A percentile compares a stretch with the other conserved stretches of the same genome.
phyloP scores from a whole-genome alignment of 192 early-diverging fungal genomes.

The Rhizophagus clarus region DNA sequence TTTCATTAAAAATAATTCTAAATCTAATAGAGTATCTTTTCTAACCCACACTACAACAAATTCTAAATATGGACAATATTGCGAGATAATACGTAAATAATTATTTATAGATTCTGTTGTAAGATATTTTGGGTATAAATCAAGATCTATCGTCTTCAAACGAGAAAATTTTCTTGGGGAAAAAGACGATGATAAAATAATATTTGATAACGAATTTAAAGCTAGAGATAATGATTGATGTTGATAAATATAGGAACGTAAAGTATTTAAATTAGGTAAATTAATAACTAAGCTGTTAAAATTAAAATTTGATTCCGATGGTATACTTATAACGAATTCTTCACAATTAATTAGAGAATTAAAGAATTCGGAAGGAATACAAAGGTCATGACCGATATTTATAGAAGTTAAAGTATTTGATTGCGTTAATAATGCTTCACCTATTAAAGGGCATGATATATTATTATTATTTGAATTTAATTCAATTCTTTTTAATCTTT shows the following conservation, averaged over 20 bases:
- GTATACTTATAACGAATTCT: neutral
- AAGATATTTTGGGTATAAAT: neutral
- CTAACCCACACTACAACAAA: neutral
- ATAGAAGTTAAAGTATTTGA: neutral
- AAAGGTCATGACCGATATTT: neutral
- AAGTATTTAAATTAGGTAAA: neutral
- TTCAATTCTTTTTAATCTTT: neutral
- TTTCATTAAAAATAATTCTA: neutral
- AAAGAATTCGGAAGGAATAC: neutral
- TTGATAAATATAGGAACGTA: neutral
- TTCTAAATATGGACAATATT: neutral
- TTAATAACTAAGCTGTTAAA: neutral
- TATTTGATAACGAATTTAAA: neutral
- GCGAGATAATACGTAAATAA: neutral
- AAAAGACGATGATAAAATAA: neutral
- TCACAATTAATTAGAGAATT: neutral
- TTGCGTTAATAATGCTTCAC: neutral
- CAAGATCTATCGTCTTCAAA: neutral
- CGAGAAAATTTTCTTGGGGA: neutral
- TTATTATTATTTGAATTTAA: neutral
- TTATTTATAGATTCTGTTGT: neutral
- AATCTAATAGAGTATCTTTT: neutral
- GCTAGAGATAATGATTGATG: neutral
- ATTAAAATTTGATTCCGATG: neutral
- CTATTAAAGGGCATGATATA: neutral